A percentile compares a stretch with the other conserved stretches of the same genome.
phyloP scores from a whole-genome alignment of 192 early-diverging fungal genomes.

The Coemansia sp. region DNA sequence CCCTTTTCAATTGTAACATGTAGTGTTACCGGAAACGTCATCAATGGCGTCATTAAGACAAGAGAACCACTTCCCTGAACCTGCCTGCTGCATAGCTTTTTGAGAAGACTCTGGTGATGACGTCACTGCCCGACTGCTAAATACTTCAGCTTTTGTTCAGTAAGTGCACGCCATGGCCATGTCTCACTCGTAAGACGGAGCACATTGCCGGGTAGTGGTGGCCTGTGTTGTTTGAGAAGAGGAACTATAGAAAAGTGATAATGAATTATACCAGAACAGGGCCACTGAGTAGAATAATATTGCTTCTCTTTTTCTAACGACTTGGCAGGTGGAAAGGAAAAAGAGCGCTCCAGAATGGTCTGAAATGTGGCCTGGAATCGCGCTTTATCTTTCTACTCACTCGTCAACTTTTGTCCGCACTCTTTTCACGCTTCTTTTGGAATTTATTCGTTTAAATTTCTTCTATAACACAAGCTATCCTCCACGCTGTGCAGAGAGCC shows the following conservation, averaged over 20 bases:
- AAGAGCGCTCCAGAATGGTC: not conserved
- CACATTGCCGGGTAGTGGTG: too few relatives aligned
- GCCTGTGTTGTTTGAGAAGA: too few relatives aligned
- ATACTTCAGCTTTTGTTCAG: too few relatives aligned
- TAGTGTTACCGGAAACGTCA: not conserved
- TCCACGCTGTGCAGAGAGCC: not conserved
- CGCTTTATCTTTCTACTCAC: not conserved
- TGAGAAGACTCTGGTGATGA: too few relatives aligned
- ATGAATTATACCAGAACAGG: too few relatives aligned
- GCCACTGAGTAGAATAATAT: not conserved
- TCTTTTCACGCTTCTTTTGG: not conserved
- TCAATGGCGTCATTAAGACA: not conserved
- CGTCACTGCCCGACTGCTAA: too few relatives aligned
- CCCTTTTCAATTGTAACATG: not conserved
- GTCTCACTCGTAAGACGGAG: too few relatives aligned
- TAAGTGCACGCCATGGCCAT: too few relatives aligned
- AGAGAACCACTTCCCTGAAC: not conserved
- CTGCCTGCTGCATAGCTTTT: too few relatives aligned
- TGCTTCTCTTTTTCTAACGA: not conserved
- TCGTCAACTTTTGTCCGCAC: not conserved
- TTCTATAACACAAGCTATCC: not conserved
- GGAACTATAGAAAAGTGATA: too few relatives aligned
- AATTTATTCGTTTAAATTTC: not conserved
- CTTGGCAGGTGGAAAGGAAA: not conserved
- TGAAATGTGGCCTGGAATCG: slow-evolving; percentile 1